Base-by-base conservation (phyloP, 1,284 basidiomycete genomes). In the Mycena sp. region DNA sequence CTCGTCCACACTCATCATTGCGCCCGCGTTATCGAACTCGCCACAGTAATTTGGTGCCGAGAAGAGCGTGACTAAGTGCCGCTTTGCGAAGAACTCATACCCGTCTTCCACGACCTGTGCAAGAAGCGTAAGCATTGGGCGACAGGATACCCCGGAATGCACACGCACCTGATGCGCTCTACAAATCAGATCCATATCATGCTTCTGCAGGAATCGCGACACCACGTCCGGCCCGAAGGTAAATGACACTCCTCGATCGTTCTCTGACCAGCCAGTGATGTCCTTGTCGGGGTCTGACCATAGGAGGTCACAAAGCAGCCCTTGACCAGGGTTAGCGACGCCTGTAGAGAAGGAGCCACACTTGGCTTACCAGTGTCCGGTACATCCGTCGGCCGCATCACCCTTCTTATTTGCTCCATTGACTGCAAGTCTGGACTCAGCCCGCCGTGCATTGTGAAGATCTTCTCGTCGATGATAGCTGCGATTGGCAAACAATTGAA, bases 261-360 rank as follows among this genome's bases (percentile, higher is more conserved):
- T 99, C 83, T 99, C 97, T 76, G 94, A 96, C 97, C 97, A 99
- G 11, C 96, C 97, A 28, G 96, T 97, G 73, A 99, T 98, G 76
- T 99, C 97, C 81, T 99, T 99, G 85, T 99, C 97, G 44, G 97
- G 97, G 82, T 99, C 97, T 63, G 97, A 99, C 97, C 97, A 99
- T 71, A 99, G n/a, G 64, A 99, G 85, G 80, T 99, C 97, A 78
- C 96, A 99, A 48, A 99, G 87, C 59, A 99, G 85, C n/a, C n/a
- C n/a, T n/a, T n/a, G n/a, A n/a, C n/a, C n/a, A n/a, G n/a, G n/a
- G n/a, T n/a, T n/a, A n/a, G n/a, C n/a, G n/a, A n/a, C n/a, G n/a
- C n/a, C n/a, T n/a, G n/a, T n/a, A n/a, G n/a, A n/a, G n/a, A n/a
- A n/a, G n/a, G n/a, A n/a, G n/a, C n/a, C n/a, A n/a, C n/a, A n/a